Evolutionary conservation across 2,329 filamentous ascomycete genomes (phyloP).

Genomic region (Plectosphaerella sp.): DNA sequence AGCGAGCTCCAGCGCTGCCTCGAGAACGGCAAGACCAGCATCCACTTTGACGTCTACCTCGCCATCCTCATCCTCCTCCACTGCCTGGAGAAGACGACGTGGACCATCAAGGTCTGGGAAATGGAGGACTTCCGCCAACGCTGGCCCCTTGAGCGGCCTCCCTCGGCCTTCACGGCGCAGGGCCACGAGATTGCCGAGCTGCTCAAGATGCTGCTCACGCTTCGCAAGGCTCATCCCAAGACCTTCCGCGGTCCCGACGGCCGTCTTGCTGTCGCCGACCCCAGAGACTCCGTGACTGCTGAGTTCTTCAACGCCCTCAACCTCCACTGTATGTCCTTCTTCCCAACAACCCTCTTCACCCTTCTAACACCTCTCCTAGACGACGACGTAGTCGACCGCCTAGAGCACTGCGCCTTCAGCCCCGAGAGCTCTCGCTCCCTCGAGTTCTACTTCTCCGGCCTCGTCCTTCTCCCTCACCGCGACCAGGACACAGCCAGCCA

Average conservation of each 20-base stretch:
- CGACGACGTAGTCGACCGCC: conserved; percentile 21
- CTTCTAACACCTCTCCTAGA: conserved; percentile 4
- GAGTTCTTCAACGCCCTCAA: conserved; percentile 53
- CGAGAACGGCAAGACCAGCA: conserved; percentile 55
- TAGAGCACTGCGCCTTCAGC: conserved; percentile 14
- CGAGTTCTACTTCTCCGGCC: conserved; percentile 45
- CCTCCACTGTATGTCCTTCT: conserved; percentile 49
- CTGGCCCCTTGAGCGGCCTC: conserved; percentile 58
- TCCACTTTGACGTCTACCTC: conserved; percentile 58
- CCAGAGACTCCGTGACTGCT: conserved; percentile 38
- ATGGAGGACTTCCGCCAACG: conserved; percentile 53
- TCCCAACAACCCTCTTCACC: not conserved
- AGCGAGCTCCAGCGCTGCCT: conserved; percentile 57
- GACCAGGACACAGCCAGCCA: not conserved
- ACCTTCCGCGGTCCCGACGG: conserved; percentile 42
- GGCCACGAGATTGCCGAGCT: conserved; percentile 55
- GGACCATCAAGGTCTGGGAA: conserved; percentile 66
- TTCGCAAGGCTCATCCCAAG: conserved; percentile 54
- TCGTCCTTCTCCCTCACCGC: conserved; percentile 34
- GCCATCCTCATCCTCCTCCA: conserved; percentile 59
- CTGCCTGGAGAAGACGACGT: conserved; percentile 63
- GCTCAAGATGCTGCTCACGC: conserved; percentile 57
- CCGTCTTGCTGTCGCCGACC: conserved; percentile 39
- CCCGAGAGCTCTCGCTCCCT: conserved; percentile 39
- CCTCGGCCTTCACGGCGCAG: conserved; percentile 52